Evolutionary conservation across 257 asterid genomes (phyloP).

Genomic region (Salvia splendens): DNA sequence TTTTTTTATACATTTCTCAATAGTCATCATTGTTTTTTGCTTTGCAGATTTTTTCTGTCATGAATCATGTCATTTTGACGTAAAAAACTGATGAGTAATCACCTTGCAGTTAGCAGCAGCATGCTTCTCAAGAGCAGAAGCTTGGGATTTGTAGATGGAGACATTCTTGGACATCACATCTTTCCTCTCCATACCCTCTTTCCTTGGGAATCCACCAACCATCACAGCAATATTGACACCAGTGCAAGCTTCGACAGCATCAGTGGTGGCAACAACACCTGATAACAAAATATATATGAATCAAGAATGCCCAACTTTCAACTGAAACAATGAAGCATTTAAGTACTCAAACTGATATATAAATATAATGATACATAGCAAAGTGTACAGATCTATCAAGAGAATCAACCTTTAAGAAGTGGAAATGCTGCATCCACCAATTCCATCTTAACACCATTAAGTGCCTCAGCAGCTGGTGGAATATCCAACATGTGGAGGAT

Average conservation of each 20-base stretch:
- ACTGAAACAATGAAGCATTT: conserved; percentile 9
- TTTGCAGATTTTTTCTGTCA: background rate
- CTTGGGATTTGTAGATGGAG: conserved; percentile 86
- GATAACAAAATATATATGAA: conserved; percentile 19
- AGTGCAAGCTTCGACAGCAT: conserved; percentile 78
- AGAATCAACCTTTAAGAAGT: conserved; percentile 72
- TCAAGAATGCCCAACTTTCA: background rate
- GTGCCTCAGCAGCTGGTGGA: conserved; percentile 86
- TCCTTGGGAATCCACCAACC: conserved; percentile 99
- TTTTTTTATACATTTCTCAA: background rate
- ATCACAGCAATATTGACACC: conserved; percentile 85
- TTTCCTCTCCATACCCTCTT: conserved; percentile 96
- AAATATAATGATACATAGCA: background rate
- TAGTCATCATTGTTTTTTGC: background rate
- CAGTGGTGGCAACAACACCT: conserved; percentile 97
- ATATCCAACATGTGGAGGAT: conserved; percentile 95
- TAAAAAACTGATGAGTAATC: background rate
- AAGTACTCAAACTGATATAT: background rate
- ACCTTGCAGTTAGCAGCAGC: conserved; percentile 98
- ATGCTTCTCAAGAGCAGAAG: conserved; percentile 85
- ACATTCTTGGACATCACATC: conserved; percentile 96
- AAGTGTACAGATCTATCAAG: conserved; percentile 19
- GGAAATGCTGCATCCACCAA: conserved; percentile 92
- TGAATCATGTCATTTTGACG: too few relatives aligned
- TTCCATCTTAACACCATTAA: conserved; percentile 93